These are phyloP conservation scores for Lichtheimia corymbifera DNA, from an alignment of 371 early-diverging fungal species.

Conservation along the genomic window DNA sequence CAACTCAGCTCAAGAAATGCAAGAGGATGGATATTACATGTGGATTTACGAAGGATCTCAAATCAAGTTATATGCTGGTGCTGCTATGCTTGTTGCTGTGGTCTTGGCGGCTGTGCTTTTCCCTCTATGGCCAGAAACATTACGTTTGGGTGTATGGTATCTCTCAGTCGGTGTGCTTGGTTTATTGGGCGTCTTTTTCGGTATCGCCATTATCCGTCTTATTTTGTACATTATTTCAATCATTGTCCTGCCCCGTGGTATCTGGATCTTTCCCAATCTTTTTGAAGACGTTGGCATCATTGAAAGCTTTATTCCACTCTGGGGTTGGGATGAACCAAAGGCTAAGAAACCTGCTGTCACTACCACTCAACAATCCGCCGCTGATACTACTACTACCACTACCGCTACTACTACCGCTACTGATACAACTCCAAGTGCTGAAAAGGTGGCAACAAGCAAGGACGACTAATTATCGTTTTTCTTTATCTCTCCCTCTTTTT, in stretches of 20 bases:
- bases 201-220: conserved; percentile 86
- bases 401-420: neutral
- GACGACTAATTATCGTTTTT: too few relatives aligned
- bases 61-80: conserved; percentile 73
- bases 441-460: neutral
- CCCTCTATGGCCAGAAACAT: conserved; percentile 94
- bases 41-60: conserved; percentile 96
- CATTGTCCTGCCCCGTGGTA: conserved; percentile 79
- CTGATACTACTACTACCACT: neutral
- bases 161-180: conserved; percentile 85
- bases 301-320: conserved; percentile 97
- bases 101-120: conserved; percentile 95
- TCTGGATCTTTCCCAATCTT: conserved; percentile 99
- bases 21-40: conserved; percentile 88
- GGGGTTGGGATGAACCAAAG: conserved; percentile 85
- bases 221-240: conserved; percentile 86
- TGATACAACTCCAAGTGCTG: neutral
- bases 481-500: too few relatives aligned
- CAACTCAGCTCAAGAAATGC: conserved; percentile 69
- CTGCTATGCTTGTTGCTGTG: conserved; percentile 72
- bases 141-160: conserved; percentile 91
- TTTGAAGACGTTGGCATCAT: conserved; percentile 98
- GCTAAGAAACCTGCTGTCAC: conserved; percentile 18
- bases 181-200: conserved; percentile 90
- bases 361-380: neutral